Percentiles rank a stretch among this genome's conserved stretches.
phyloP scores from a whole-genome alignment of 2,329 filamentous ascomycete species.

The Aspergillus pseudotamarii region DNA sequence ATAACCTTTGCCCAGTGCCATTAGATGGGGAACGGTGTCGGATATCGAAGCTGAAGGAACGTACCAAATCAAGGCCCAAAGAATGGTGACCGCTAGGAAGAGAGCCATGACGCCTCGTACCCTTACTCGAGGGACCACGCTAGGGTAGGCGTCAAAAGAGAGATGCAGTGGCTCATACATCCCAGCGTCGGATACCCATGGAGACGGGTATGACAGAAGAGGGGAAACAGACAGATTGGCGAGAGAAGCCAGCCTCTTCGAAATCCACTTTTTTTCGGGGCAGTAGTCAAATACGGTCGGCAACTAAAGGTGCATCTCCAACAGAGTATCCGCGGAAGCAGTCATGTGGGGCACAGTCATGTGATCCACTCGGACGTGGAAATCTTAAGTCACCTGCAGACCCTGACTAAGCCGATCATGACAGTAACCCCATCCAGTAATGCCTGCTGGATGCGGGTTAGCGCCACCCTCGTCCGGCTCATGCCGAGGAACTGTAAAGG shows the following conservation, averaged over 20 bases:
- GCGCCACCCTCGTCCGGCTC: not conserved
- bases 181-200: conserved; percentile 43
- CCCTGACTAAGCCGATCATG: conserved; percentile 2
- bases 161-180: conserved; percentile 51
- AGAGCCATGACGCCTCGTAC: conserved; percentile 54
- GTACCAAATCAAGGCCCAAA: conserved; percentile 55
- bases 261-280: conserved; percentile 2
- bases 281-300: not conserved
- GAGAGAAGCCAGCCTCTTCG: conserved; percentile 7
- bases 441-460: not conserved
- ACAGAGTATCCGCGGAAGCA: not conserved
- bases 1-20: conserved; percentile 61
- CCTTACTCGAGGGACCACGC: conserved; percentile 49
- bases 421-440: not conserved
- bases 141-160: conserved; percentile 50
- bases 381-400: not conserved
- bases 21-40: not conserved
- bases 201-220: conserved; percentile 25
- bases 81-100: conserved; percentile 49
- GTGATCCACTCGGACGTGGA: not conserved
- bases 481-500: conserved; percentile 10
- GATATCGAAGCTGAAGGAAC: conserved; percentile 13
- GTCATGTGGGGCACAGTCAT: not conserved
- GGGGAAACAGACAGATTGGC: conserved; percentile 10
- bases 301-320: not conserved